Evolutionary conservation across 306 rosid species (phyloP).

Genomic region (Begonia loranthoides): DNA sequence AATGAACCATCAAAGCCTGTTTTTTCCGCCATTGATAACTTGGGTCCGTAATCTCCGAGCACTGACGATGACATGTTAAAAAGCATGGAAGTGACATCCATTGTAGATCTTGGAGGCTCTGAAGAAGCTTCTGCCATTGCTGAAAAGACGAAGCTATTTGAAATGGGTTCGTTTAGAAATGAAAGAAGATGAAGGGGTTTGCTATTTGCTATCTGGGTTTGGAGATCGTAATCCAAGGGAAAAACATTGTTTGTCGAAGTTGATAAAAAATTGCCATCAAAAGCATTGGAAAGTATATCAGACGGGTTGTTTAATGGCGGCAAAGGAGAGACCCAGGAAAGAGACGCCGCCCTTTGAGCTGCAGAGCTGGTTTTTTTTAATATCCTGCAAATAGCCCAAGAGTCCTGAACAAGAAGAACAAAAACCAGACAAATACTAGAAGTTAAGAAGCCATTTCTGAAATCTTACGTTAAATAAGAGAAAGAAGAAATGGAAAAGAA

Average conservation of each 20-base stretch:
- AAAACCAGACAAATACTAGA: background rate
- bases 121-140: slow-evolving; percentile 10
- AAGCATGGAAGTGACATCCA: slow-evolving; percentile 1
- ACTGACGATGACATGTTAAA: background rate
- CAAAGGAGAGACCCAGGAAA: slow-evolving; percentile 15
- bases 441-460: too few relatives aligned
- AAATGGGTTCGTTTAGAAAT: background rate
- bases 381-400: slow-evolving; percentile 95
- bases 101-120: background rate
- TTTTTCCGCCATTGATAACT: background rate
- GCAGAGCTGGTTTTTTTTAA: slow-evolving; percentile 74
- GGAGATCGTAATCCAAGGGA: background rate
- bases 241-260: background rate
- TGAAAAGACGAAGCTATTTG: slow-evolving; percentile 13
- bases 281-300: background rate
- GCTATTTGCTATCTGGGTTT: background rate
- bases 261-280: background rate
- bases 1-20: slow-evolving; percentile 27
- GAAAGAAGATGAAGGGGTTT: background rate
- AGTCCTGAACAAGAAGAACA: slow-evolving; percentile 40
- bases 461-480: too few relatives aligned
- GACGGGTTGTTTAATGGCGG: background rate
- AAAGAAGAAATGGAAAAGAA: too few relatives aligned
- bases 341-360: slow-evolving; percentile 62
- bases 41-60: background rate